Conservation (phyloP, 2,329 filamentous ascomycete species). For the Cercospora nicotianae region DNA sequence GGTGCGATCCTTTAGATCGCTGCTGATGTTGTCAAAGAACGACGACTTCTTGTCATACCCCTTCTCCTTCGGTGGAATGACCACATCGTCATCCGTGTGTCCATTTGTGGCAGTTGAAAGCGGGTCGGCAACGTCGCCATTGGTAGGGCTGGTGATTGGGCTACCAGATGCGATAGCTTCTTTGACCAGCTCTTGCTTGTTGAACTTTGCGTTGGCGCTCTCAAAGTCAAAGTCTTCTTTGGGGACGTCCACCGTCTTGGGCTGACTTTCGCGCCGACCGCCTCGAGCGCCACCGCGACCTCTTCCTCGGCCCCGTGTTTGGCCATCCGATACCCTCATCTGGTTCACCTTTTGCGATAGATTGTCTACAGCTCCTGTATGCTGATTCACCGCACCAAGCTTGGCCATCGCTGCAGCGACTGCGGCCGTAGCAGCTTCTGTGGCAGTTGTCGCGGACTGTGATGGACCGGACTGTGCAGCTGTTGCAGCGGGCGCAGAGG, state of each 20-base stretch:
- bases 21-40: slow-evolving; percentile 98
- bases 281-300: slow-evolving; percentile 50
- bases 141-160: slow-evolving; percentile 52
- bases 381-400: slow-evolving; percentile 48
- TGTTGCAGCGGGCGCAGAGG: slow-evolving; percentile 15
- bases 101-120: slow-evolving; percentile 34
- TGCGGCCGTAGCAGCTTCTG: slow-evolving; percentile 71
- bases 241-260: slow-evolving; percentile 74
- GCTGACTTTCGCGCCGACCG: slow-evolving; percentile 37
- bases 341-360: slow-evolving; percentile 73
- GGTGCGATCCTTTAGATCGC: slow-evolving; percentile 84
- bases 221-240: slow-evolving; percentile 91
- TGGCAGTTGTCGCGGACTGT: slow-evolving; percentile 54
- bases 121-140: slow-evolving; percentile 30
- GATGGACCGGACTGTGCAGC: slow-evolving; percentile 18
- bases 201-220: slow-evolving; percentile 82
- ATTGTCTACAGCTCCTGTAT: slow-evolving; percentile 58
- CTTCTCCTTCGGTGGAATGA: slow-evolving; percentile 47
- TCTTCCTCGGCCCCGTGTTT: slow-evolving; percentile 45
- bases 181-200: slow-evolving; percentile 82
- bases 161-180: slow-evolving; percentile 80
- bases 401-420: slow-evolving; percentile 81
- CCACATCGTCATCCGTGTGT: slow-evolving; percentile 38
- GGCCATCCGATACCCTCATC: slow-evolving; percentile 56
- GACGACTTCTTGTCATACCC: slow-evolving; percentile 85